Percentiles rank a stretch among this genome's conserved stretches.
Evolutionary conservation across 83 land plant species (phyloP).

Genomic region (Larix sibirica): DNA sequence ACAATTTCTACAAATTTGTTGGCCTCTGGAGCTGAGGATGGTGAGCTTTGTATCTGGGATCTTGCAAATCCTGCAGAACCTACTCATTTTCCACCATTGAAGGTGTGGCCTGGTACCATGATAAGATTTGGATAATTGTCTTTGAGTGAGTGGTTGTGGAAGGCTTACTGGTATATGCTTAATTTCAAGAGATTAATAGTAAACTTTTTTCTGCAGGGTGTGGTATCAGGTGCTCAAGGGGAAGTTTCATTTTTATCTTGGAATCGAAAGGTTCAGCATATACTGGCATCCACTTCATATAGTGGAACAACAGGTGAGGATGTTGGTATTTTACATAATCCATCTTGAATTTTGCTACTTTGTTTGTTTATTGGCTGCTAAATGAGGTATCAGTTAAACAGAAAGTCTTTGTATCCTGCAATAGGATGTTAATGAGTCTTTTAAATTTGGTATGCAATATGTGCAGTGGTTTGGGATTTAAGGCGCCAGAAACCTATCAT

Average conservation of each 20-base stretch:
- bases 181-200: not conserved
- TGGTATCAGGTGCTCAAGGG: constrained; percentile 68
- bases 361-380: not conserved
- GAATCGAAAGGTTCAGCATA: constrained; percentile 85
- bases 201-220: constrained; percentile 40
- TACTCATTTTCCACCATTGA: constrained; percentile 73
- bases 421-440: not conserved
- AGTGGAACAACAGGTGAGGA: constrained; percentile 84
- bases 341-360: not conserved
- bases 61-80: constrained; percentile 62
- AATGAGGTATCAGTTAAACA: not conserved
- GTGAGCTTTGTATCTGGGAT: constrained; percentile 93
- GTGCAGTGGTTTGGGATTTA: constrained; percentile 96
- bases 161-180: not conserved
- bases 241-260: constrained; percentile 87
- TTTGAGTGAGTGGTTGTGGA: not conserved
- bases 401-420: not conserved
- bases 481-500: constrained; percentile 84
- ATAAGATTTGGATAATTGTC: not conserved
- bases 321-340: not conserved
- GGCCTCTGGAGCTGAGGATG: constrained; percentile 98
- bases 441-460: not conserved
- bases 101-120: constrained; percentile 39
- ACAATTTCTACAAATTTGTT: constrained; percentile 70
- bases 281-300: constrained; percentile 88